Base-by-base conservation (phyloP, 208 protist genomes). In the Trypanosoma grayi region DNA sequence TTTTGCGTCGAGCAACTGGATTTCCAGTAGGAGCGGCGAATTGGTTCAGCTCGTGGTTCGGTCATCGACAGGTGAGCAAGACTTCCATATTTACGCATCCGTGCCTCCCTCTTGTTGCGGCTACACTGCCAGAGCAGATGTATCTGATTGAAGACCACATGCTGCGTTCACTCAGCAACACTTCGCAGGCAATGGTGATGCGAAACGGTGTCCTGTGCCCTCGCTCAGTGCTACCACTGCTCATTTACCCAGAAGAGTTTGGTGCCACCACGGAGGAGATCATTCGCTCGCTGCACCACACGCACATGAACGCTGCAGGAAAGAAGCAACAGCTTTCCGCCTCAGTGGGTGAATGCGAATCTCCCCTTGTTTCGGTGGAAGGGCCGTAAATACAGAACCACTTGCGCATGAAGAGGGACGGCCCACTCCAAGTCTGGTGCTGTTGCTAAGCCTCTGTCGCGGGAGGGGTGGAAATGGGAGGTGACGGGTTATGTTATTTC, bases 11-110 rank as follows among this genome's bases (percentile, higher is more conserved):
- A 2, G 50, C 56, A 3, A 60, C 40, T 25, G 27, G 40, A 10
- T 30, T 52, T 28, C 40, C 55, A 22, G 7, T 27, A 2, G 65
- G 36, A 9, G 50, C 65, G 8, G 40, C 51, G 7, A 39, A 37
- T 14, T 71, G 65, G 65, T 65, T 64, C 25, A 46, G 50, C 2
- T 71, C 65, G 25, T 71, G 46, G 48, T 60, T 71, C 37, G 33
- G 20, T 3, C 8, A 64, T 34, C 57, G 55, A 20, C 41, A 58
- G 4, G 5, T 37, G 11, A 65, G 20, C 37, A 70, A 59, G 44
- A 46, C 20, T 34, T 13, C 34, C 7, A n/a, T 43, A 24, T 56
- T 71, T 44, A 31, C 65, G 33, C 54, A 71, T 31, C 65, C 65
- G 41, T 71, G 65, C 37, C 11, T 46, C n/a, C 48, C 50, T 8